phyloP scores from a whole-genome alignment of 192 early-diverging fungal genomes.

The Anaeromyces robustus region DNA sequence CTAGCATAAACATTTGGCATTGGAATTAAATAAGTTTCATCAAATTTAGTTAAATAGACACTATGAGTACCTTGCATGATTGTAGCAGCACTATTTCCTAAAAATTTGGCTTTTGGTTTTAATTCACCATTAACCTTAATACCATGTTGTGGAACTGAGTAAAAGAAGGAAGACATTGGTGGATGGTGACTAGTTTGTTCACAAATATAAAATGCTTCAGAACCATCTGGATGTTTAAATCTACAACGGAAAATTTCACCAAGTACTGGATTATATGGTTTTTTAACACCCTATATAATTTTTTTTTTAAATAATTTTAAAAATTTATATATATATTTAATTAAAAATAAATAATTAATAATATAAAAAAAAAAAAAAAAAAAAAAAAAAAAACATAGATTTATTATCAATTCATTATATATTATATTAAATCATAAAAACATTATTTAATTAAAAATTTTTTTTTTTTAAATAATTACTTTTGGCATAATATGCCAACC shows the following conservation, averaged over 20 bases:
- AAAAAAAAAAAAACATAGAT: neutral
- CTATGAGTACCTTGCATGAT: conserved; percentile 61
- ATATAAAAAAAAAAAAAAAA: neutral
- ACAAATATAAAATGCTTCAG: conserved; percentile 61
- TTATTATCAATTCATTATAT: no score
- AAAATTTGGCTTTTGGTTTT: conserved; percentile 70
- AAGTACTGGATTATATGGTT: conserved; percentile 88
- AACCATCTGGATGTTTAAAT: conserved; percentile 41
- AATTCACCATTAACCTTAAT: conserved; percentile 66
- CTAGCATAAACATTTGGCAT: conserved; percentile 90
- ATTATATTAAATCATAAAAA: no score
- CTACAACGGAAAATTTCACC: conserved; percentile 82
- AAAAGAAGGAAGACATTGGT: conserved; percentile 72
- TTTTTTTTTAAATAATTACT: conserved; percentile 16
- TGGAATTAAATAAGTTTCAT: conserved; percentile 62
- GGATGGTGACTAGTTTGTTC: conserved; percentile 95
- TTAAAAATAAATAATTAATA: neutral
- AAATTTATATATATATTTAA: neutral
- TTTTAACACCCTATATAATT: conserved; percentile 58
- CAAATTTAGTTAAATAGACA: conserved; percentile 29
- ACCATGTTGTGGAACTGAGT: conserved; percentile 65
- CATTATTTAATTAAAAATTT: neutral
- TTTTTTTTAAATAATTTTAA: neutral
- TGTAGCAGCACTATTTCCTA: conserved; percentile 80
- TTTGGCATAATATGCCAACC: conserved; percentile 88